phyloP scores from a whole-genome alignment of 2,329 filamentous ascomycete genomes.

The Tympanopsis confertula region DNA sequence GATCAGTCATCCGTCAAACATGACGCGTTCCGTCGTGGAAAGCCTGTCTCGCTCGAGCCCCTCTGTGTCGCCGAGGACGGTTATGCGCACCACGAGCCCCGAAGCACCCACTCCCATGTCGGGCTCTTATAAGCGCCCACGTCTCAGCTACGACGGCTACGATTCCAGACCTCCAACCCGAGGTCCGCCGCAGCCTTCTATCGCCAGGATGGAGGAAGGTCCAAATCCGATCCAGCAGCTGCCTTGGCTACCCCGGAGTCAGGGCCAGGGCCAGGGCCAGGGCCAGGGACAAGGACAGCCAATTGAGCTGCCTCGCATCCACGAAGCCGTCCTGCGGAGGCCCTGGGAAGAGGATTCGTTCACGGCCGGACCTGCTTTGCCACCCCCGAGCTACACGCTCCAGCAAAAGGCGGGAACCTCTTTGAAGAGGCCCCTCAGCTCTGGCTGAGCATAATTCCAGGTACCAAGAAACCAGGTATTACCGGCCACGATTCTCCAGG shows the following conservation, averaged over 20 bases:
- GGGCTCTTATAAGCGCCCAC: not conserved
- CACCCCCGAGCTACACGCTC: no score
- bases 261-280: no score
- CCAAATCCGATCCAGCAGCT: not conserved
- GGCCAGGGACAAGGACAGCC: no score
- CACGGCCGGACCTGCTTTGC: no score
- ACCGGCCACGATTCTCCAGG: no score
- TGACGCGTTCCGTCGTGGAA: no score
- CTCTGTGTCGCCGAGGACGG: conserved; percentile 36
- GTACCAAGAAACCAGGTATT: no score
- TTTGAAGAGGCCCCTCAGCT: no score
- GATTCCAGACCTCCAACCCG: not conserved
- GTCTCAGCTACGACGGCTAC: not conserved
- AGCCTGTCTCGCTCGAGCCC: no score
- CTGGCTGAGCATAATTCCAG: no score
- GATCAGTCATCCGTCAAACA: not conserved
- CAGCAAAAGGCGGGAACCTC: no score
- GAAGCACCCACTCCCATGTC: not conserved
- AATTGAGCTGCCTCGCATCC: conserved; percentile 31
- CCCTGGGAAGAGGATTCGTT: conserved; percentile 39
- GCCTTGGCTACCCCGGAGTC: not conserved
- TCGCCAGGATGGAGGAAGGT: not conserved
- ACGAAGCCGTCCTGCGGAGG: conserved; percentile 33
- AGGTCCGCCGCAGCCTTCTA: not conserved
- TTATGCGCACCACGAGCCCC: conserved; percentile 20